These are phyloP conservation scores for Claviceps spartinae DNA, from an alignment of 2,329 filamentous ascomycete genomes.

Conservation along the genomic window DNA sequence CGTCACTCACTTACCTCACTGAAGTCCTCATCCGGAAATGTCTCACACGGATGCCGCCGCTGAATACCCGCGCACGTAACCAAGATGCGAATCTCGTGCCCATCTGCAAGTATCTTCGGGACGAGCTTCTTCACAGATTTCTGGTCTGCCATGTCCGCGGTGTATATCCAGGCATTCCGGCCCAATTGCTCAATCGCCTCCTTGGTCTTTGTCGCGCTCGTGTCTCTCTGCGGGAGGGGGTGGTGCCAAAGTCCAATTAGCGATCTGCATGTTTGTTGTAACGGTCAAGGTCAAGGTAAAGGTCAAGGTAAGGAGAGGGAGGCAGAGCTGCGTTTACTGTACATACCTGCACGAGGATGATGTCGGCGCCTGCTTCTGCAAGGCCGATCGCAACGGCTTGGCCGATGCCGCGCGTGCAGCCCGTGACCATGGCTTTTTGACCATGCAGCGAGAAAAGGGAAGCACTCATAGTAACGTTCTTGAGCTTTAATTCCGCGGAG, in stretches of 20 bases:
- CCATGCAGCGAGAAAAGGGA: constrained; percentile 39
- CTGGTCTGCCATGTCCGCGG: constrained; percentile 52
- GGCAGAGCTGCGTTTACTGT: neutral
- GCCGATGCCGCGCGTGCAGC: constrained; percentile 44
- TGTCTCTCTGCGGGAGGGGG: constrained; percentile 25
- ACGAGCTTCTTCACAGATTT: constrained; percentile 46
- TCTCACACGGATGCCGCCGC: constrained; percentile 57
- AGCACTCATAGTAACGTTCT: constrained; percentile 7
- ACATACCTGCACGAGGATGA: constrained; percentile 39
- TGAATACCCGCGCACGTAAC: constrained; percentile 85
- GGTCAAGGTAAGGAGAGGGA: neutral
- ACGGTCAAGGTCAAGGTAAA: too few species aligned
- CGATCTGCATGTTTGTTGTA: too few species aligned
- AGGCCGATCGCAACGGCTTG: constrained; percentile 42
- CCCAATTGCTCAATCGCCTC: constrained; percentile 49
- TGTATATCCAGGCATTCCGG: constrained; percentile 54
- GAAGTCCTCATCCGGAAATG: constrained; percentile 68
- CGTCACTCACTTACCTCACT: constrained; percentile 35
- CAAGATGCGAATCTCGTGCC: constrained; percentile 58
- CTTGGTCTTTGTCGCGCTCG: constrained; percentile 37
- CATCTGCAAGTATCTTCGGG: constrained; percentile 46
- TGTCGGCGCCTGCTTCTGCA: constrained; percentile 44
- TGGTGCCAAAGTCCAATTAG: too few species aligned
- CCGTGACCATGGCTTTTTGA: constrained; percentile 44
- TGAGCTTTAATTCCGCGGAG: neutral